A percentile compares a stretch with the other conserved stretches of the same genome.
phyloP scores from a whole-genome alignment of 2,329 filamentous ascomycete species.

The Fusarium globosum region DNA sequence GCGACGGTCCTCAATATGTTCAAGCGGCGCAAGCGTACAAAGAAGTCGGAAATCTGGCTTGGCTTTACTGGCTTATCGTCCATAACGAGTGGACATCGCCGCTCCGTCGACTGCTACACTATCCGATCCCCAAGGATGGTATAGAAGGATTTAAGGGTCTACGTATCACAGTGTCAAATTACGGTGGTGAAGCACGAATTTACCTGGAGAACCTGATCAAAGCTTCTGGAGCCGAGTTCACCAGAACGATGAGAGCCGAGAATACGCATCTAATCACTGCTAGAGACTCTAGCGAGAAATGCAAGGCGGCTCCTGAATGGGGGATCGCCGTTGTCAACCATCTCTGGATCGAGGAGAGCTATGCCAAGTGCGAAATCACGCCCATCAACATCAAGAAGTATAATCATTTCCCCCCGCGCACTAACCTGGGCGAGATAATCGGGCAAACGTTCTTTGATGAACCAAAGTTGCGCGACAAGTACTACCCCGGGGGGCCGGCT shows the following conservation, averaged over 20 bases:
- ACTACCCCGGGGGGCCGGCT: constrained; percentile 72
- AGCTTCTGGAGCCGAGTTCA: constrained; percentile 87
- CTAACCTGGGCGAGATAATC: constrained; percentile 92
- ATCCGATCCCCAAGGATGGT: constrained; percentile 81
- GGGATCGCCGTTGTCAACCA: constrained; percentile 91
- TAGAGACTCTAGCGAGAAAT: constrained; percentile 90
- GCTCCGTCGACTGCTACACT: constrained; percentile 84
- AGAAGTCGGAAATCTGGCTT: constrained; percentile 90
- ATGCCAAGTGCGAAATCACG: constrained; percentile 85
- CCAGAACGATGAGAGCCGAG: constrained; percentile 92
- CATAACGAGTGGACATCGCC: constrained; percentile 91
- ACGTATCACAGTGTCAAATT: constrained; percentile 93
- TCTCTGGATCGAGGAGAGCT: constrained; percentile 97
- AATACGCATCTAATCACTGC: constrained; percentile 97
- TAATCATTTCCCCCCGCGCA: constrained; percentile 86
- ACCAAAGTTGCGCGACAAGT: constrained; percentile 69
- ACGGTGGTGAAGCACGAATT: constrained; percentile 90
- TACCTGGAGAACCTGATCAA: constrained; percentile 93
- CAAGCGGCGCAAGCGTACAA: constrained; percentile 80
- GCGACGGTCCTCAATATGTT: constrained; percentile 82
- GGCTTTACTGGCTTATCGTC: constrained; percentile 93
- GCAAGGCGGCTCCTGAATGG: constrained; percentile 92
- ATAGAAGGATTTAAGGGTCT: constrained; percentile 82
- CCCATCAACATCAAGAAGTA: constrained; percentile 80
- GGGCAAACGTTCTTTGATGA: constrained; percentile 87